A percentile compares a stretch with the other conserved stretches of the same genome.
phyloP scores from a whole-genome alignment of 495 filamentous ascomycete genomes.

The Daldinia concentrica region DNA sequence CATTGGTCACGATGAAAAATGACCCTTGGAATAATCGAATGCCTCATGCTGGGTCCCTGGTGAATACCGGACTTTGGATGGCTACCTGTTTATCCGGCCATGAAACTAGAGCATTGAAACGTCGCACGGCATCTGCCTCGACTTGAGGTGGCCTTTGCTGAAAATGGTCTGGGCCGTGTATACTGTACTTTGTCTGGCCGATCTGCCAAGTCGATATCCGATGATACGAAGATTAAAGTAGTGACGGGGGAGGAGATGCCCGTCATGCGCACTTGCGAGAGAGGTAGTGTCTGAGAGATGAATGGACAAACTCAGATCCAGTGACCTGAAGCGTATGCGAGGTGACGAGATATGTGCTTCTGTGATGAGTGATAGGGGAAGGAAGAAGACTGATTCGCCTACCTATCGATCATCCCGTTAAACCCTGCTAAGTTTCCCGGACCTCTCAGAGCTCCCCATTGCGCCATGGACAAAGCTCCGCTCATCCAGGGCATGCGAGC shows the following conservation, averaged over 20 bases:
- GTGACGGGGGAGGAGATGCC: constrained; percentile 33
- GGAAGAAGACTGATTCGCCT: constrained; percentile 58
- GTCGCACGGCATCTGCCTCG: constrained; percentile 30
- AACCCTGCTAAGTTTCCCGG: constrained; percentile 77
- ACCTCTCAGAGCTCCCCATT: constrained; percentile 74
- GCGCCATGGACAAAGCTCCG: constrained; percentile 74
- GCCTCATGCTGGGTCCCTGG: constrained; percentile 18
- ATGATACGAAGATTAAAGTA: constrained; percentile 27
- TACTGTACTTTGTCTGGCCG: constrained; percentile 12
- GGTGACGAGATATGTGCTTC: constrained; percentile 45
- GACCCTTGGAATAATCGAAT: constrained; percentile 35
- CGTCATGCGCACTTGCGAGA: constrained; percentile 52
- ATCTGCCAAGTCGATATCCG: constrained; percentile 38
- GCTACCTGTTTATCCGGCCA: constrained; percentile 38
- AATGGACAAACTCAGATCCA: constrained; percentile 51
- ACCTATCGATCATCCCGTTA: constrained; percentile 88
- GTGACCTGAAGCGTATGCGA: constrained; percentile 54
- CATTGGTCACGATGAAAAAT: constrained; percentile 50
- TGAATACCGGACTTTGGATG: constrained; percentile 34
- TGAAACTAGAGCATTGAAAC: constrained; percentile 25
- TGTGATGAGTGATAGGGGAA: constrained; percentile 10
- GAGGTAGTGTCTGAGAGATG: constrained; percentile 42
- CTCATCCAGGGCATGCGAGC: constrained; percentile 86
- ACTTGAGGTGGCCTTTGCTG: constrained; percentile 23
- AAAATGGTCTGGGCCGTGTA: constrained; percentile 23